Evolutionary conservation across 2,329 filamentous ascomycete genomes (phyloP), one percentile per base, ranked within the genome.

Genomic region (Calonectria crousiana): DNA sequence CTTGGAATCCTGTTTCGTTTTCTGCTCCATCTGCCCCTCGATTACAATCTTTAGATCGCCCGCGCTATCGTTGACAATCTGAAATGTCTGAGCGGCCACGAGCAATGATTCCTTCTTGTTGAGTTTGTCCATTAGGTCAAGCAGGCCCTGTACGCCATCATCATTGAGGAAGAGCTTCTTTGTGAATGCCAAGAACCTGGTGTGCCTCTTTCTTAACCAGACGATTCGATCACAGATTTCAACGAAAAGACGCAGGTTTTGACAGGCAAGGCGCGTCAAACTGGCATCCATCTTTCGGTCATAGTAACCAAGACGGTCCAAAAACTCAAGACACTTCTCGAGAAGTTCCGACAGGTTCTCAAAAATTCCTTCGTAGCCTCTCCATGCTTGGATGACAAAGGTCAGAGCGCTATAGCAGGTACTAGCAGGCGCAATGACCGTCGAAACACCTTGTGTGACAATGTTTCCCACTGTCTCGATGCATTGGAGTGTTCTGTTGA

Each of bases 381-480:
- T 36, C 65, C 47, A 52, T 16, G 65, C 65, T 30, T 67, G 65
- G 18, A 67, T 67, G 47, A 53, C 65, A 16, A 67, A 67, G 4
- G 65, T 26, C 32, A 67, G 30, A 20, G 65, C 65, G 23, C 44
- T 67, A 11, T 67, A 67, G 30, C 65, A 67, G 23, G 44, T 51
- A 30, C 44, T 36, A 32, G 65, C 65, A 9, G 65, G 65, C n/a
- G 28, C 44, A 20, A 67, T 52, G 14, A 67, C 65, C 2, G 44
- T 30, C 84, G 87, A 56, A 51, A 76, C 16, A 75, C 76, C 0
- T 84, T 87, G 71, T 80, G 84, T 16, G 36, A 79, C 14, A 80
- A 78, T 82, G 13, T 79, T 82, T 6, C 6, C 36, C 0, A 77
- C 75, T 20, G 78, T 81, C 0, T 86, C 86, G 77, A 84, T 83